phyloP scores from a whole-genome alignment of 2,329 filamentous ascomycete species.

The Teratosphaeria zuluensis region DNA sequence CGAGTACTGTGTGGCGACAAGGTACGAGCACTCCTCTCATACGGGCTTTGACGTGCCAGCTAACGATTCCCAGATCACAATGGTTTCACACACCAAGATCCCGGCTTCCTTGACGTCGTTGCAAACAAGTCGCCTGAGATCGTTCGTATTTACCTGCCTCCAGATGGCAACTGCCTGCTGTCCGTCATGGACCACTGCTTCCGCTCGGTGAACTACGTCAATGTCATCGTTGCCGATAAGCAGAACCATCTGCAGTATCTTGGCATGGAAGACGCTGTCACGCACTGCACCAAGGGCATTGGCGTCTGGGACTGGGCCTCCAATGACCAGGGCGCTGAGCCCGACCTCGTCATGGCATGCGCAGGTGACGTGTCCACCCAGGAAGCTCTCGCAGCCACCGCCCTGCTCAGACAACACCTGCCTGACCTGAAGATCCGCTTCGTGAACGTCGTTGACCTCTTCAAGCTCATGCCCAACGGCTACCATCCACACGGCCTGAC shows the following conservation, averaged over 20 bases:
- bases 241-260: conserved; percentile 69
- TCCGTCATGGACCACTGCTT: conserved; percentile 70
- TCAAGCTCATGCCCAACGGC: conserved; percentile 61
- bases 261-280: conserved; percentile 60
- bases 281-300: conserved; percentile 69
- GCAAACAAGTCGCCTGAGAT: conserved; percentile 73
- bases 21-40: conserved; percentile 4
- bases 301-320: conserved; percentile 71
- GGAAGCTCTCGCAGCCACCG: conserved; percentile 65
- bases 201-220: conserved; percentile 66
- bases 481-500: conserved; percentile 67
- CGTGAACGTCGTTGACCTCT: conserved; percentile 72
- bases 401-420: conserved; percentile 60
- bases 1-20: conserved; percentile 70
- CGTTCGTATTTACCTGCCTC: conserved; percentile 70
- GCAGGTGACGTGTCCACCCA: conserved; percentile 67
- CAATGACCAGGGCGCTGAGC: conserved; percentile 58
- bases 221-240: conserved; percentile 71
- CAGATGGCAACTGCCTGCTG: conserved; percentile 68
- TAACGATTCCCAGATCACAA: conserved; percentile 52
- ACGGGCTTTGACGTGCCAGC: neutral
- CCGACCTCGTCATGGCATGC: conserved; percentile 66
- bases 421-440: conserved; percentile 66
- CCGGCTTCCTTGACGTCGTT: conserved; percentile 69
- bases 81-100: conserved; percentile 73